Evolutionary conservation across 352 stramenopile species (phyloP), one percentile per base, ranked within the genome.

Genomic region (Phytophthora litchii): DNA sequence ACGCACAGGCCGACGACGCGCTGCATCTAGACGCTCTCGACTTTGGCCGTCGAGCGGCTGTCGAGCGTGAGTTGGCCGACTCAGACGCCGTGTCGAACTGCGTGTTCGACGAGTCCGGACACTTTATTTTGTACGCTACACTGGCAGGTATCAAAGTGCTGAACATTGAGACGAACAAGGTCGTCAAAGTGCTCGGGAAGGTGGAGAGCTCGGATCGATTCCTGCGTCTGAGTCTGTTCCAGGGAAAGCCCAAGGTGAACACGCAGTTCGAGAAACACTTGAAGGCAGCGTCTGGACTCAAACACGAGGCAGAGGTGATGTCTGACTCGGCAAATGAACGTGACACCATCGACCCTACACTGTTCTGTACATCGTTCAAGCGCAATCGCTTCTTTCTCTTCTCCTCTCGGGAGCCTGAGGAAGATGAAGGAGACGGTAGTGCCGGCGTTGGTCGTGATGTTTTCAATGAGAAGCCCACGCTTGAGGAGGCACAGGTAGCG

Each of bases 391-490:
- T 99, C 64, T 99, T 98, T 52, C 74, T 98, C 19, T 99, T 99
- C 70, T 98, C 92, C 45, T 86, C 94, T 12, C 79, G 95, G 38
- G 97, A 99, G 63, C 97, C 97, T 1, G 71, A 96, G 2, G 68
- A 76, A 10, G 84, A 96, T 17, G 83, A 93, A 17, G 79, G 77
- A 13, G 79, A 80, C 14, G 67, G 75, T 1, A 46, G 54, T 7
- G 58, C 60, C 14, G 58, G 61, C 11, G 85, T 65, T 9, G 78
- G 86, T 3, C 83, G 96, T 23, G 97, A 99, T 60, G 89, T 99
- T 37, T 98, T 99, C 63, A 99, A 99, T 60, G 97, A 99, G 76
- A 96, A 98, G 21, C 97, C 97, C 16, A 97, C 95, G 50, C 76
- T 97, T 9, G 94, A 99, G 43, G 97, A 99, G 57, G 62, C 79